phyloP scores from a whole-genome alignment of 2,329 filamentous ascomycete species.

The Cladorrhinum sp. region DNA sequence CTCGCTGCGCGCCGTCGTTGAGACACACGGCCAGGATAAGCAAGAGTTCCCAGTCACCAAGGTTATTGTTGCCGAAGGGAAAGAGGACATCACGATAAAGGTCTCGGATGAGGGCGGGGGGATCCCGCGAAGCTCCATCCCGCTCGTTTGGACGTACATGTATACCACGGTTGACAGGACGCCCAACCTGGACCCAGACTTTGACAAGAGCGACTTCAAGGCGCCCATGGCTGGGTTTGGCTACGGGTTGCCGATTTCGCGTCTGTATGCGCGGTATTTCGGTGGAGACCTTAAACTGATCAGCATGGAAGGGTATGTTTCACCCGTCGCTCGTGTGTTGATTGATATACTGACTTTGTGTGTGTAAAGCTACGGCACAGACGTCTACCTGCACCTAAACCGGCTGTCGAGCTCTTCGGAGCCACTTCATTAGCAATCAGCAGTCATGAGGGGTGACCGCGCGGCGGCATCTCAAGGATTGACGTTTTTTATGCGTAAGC shows the following conservation, averaged over 20 bases:
- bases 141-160: constrained; percentile 99
- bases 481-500: constrained; percentile 63
- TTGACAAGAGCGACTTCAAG: constrained; percentile 99
- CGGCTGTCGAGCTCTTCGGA: constrained; percentile 92
- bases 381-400: constrained; percentile 97
- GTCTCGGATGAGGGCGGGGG: constrained; percentile 95
- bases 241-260: constrained; percentile 92
- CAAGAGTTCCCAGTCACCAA: constrained; percentile 96
- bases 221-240: constrained; percentile 98
- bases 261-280: constrained; percentile 94
- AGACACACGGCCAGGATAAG: constrained; percentile 90
- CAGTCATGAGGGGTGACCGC: constrained; percentile 71
- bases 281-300: constrained; percentile 96
- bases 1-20: constrained; percentile 92
- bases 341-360: constrained; percentile 21
- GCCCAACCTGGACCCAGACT: constrained; percentile 91
- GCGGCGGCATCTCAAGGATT: constrained; percentile 56
- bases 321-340: neutral
- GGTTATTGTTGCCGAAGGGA: constrained; percentile 94
- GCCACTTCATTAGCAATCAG: constrained; percentile 90
- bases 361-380: constrained; percentile 78
- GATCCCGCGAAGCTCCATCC: constrained; percentile 88
- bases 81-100: constrained; percentile 99
- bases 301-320: constrained; percentile 93
- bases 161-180: constrained; percentile 98